Conservation (phyloP, 345 rosid genomes). For the Mercurialis annua region DNA sequence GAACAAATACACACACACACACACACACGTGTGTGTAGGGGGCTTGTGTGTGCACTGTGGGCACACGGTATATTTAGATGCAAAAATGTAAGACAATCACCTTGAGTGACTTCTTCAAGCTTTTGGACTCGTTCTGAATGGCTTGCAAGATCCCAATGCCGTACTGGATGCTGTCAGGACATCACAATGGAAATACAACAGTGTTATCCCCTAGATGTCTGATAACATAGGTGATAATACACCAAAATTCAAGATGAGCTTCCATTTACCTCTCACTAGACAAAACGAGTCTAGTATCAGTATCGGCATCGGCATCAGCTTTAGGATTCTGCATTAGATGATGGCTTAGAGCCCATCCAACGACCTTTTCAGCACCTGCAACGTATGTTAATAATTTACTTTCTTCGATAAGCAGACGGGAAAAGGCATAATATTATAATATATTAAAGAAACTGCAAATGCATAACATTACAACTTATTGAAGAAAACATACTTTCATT, state of each 20-base stretch:
- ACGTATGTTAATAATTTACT: slow-evolving; percentile 14
- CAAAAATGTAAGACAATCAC: slow-evolving; percentile 31
- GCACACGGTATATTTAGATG: not conserved
- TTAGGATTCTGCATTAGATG: slow-evolving; percentile 72
- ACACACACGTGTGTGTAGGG: too few relatives aligned
- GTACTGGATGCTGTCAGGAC: slow-evolving; percentile 63
- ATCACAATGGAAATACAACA: slow-evolving; percentile 25
- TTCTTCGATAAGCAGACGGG: too few relatives aligned
- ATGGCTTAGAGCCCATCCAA: slow-evolving; percentile 85
- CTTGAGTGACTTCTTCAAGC: slow-evolving; percentile 84
- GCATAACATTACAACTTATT: slow-evolving; percentile 4
- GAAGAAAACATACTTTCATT: slow-evolving; percentile 58
- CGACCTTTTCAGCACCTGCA: slow-evolving; percentile 79
- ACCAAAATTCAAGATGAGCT: slow-evolving; percentile 10
- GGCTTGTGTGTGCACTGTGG: too few relatives aligned
- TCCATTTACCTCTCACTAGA: slow-evolving; percentile 68
- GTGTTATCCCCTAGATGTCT: slow-evolving; percentile 17
- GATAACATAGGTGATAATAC: slow-evolving; percentile 18
- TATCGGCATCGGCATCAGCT: slow-evolving; percentile 50
- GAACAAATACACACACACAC: too few relatives aligned
- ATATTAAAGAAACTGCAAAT: not conserved
- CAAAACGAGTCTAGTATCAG: slow-evolving; percentile 53
- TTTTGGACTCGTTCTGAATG: slow-evolving; percentile 63
- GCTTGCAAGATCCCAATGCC: slow-evolving; percentile 68
- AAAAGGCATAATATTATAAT: too few relatives aligned